Base-by-base conservation (phyloP, 2,329 filamentous ascomycete species). In the Alternaria sp. region DNA sequence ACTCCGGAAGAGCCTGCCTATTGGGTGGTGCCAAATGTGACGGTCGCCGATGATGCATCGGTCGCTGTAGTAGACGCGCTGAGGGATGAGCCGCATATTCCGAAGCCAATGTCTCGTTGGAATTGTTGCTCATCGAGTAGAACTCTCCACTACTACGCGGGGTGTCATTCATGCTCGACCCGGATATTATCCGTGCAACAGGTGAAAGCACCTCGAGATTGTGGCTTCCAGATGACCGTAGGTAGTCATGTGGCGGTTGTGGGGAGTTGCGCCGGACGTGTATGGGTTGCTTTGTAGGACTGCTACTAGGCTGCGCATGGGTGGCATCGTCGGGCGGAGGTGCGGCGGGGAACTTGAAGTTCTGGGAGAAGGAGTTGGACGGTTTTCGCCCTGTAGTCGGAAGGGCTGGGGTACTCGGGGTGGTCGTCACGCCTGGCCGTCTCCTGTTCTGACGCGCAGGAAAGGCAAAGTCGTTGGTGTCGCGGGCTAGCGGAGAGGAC, bases 111-210 rank as follows among this genome's bases (percentile, higher is more conserved):
- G 96, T 99, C 79, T 99, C 96, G 15, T 91, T 93, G 7, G 96
- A 98, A 75, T 97, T 91, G 77, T 98, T 97, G 82, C 95, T 97
- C 77, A 95, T 83, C 1, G 94, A 94, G 79, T 97, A 98, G 73
- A 98, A 96, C 74, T 99, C 96, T 57, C 91, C 92, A 77, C 96
- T 99, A 68, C 93, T 97, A 71, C 96, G 86, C 23, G 93, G 93
- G 26, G 95, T 98, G 5, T 90, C 57, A 64, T 88, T 87, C 68
- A 91, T 84, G 71, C 92, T 96, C 15, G 91, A 90, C 30, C 91
- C 90, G 4, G 93, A 93, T 57, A 97, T 84, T 55, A 97, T 89
- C 54, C 90, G 85, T 6, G 90, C 87, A 17, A 88, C 85, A 1
- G 90, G 88, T 23, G 86, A 84, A 13, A 85, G 81, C 71, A 84